A percentile compares a stretch with the other conserved stretches of the same genome.
These are phyloP conservation scores for Psilocybe cubensis DNA, from an alignment of 768 basidiomycete genomes.

Conservation along the genomic window DNA sequence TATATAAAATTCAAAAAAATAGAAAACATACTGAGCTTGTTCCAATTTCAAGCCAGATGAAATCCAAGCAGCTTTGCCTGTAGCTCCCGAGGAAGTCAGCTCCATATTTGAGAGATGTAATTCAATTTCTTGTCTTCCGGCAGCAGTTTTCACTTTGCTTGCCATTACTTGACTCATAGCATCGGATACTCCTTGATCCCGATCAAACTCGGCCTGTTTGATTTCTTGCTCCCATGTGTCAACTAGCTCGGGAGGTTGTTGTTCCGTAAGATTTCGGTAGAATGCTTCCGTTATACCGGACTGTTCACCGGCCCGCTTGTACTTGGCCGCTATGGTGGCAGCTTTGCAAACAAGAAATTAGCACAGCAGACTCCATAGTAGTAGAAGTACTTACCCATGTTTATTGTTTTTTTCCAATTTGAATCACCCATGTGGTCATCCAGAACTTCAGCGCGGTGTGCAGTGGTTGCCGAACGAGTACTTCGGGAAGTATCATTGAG, in stretches of 20 bases:
- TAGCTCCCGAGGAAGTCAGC: background rate
- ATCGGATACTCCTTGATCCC: no score
- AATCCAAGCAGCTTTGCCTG: background rate
- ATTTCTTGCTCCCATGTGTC: no score
- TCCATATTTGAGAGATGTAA: background rate
- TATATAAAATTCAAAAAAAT: no score
- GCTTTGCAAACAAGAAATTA: constrained; percentile 3
- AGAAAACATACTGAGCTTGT: constrained; percentile 1
- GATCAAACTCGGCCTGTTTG: no score
- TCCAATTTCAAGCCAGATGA: background rate
- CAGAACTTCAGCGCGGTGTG: constrained; percentile 28
- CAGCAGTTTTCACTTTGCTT: background rate
- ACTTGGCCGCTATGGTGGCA: background rate
- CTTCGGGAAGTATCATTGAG: constrained; percentile 27
- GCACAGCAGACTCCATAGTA: no score
- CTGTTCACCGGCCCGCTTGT: background rate
- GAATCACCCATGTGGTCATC: no score
- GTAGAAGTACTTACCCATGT: constrained; percentile 20
- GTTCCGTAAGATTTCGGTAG: background rate
- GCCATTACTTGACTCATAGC: no score
- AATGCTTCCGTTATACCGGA: background rate
- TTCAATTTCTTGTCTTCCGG: background rate
- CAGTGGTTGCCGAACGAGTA: constrained; percentile 23
- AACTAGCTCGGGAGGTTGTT: no score
- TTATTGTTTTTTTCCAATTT: constrained; percentile 33